Conservation (phyloP, 1,139 yeast species). For the Saccharomyces hybrid region DNA sequence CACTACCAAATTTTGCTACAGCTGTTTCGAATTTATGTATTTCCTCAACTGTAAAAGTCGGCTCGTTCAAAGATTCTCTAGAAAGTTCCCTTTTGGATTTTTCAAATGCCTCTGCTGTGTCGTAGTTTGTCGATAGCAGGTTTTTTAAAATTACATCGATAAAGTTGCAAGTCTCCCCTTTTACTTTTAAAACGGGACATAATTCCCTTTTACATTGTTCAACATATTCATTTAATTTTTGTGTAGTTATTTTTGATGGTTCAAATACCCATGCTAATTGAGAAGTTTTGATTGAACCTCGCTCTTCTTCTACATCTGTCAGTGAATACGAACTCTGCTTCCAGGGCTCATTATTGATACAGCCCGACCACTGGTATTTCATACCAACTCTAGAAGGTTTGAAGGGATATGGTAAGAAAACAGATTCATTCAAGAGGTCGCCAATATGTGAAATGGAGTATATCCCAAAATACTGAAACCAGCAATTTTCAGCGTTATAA, state of each 20-base stretch:
- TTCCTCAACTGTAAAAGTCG: slow-evolving; percentile 62
- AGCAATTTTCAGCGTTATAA: slow-evolving; percentile 16
- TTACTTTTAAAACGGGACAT: slow-evolving; percentile 47
- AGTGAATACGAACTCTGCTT: slow-evolving; percentile 10
- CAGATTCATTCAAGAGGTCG: slow-evolving; percentile 16
- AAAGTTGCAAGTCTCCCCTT: slow-evolving; percentile 58
- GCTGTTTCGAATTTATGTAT: slow-evolving; percentile 65
- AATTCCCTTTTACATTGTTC: slow-evolving; percentile 40
- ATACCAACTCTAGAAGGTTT: slow-evolving; percentile 24
- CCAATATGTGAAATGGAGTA: slow-evolving; percentile 17
- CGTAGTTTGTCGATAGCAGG: slow-evolving; percentile 46
- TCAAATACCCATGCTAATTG: slow-evolving; percentile 60
- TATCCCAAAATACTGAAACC: slow-evolving; percentile 29
- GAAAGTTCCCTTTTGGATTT: slow-evolving; percentile 39
- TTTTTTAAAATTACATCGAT: slow-evolving; percentile 60
- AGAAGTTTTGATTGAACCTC: slow-evolving; percentile 74
- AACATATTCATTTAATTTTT: slow-evolving; percentile 46
- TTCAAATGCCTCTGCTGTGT: slow-evolving; percentile 40
- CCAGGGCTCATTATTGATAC: slow-evolving; percentile 11
- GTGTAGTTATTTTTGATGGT: slow-evolving; percentile 31
- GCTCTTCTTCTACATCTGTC: slow-evolving; percentile 42
- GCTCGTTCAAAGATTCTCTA: slow-evolving; percentile 59
- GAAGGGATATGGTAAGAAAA: slow-evolving; percentile 24
- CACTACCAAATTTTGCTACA: slow-evolving; percentile 68
- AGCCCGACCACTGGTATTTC: slow-evolving; percentile 27